Base-by-base conservation (phyloP, 805 yeast genomes). In the Ogataea zsoltii region DNA sequence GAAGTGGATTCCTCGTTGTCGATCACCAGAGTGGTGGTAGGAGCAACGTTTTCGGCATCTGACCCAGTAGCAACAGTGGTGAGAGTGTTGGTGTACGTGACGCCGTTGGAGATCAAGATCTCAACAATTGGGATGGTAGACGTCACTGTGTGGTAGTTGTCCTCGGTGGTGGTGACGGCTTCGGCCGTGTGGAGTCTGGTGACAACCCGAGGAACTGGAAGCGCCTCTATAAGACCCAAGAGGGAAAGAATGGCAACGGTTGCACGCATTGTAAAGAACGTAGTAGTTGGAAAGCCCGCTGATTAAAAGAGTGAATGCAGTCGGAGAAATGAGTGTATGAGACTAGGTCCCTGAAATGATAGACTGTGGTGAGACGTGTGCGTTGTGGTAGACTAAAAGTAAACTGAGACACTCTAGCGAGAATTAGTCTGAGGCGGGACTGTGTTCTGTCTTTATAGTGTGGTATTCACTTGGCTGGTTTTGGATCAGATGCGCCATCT, bases 111-210 rank as follows among this genome's bases (percentile, higher is more conserved):
- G 41, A 79, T 70, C 34, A 76, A 66, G 14, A 79, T 62, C 50
- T 77, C 75, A 31, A 79, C 82, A 15, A 80, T 72, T 19, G 83
- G 82, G 47, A 76, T 66, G 51, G 69, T 66, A 15, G 74, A 63
- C 12, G 81, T 76, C 33, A 76, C 79, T 1, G 79, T 75, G 26
- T 70, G 67, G 34, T 55, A 64, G 59, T 59, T 48, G 7, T 55
- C 52, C 9, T 50, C 52, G 7, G 67, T 58, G 7, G 61, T 60
- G 14, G 72, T 66, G 21, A 61, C 59, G n/a, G 66, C 61, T 5
- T 59, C 60, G 4, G 66, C 66, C 26, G 65, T 62, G 44, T 58
- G 60, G 18, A 57, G 53, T 40, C 63, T 58, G 3, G 68, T 63
- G 16, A 65, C 49, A 21, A 63, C 49, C 5, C 38, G 16, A 12